Evolutionary conservation across 306 rosid genomes (phyloP).

Genomic region (Lathyrus aphaca): DNA sequence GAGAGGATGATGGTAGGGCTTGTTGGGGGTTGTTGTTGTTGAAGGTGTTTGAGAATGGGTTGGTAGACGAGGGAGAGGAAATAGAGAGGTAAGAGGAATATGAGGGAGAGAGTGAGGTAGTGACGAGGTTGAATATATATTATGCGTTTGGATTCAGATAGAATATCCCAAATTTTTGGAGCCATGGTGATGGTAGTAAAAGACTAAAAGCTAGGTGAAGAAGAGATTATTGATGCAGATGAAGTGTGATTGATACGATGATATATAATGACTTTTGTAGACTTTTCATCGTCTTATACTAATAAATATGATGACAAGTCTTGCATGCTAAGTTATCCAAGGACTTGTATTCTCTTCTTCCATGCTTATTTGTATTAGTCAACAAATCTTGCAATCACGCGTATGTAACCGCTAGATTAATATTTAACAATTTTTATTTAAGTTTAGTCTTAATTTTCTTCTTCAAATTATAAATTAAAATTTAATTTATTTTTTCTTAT

Average conservation of each 20-base stretch:
- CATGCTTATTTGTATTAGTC: too few species aligned
- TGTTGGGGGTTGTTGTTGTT: slow-evolving; percentile 20
- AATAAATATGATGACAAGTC: background rate
- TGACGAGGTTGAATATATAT: slow-evolving; percentile 59
- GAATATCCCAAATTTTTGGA: slow-evolving; percentile 30
- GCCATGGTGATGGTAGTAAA: background rate
- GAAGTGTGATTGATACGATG: background rate
- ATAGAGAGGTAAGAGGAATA: slow-evolving; percentile 68
- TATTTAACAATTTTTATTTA: too few species aligned
- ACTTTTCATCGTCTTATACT: background rate
- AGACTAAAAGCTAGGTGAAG: background rate
- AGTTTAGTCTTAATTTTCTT: too few species aligned
- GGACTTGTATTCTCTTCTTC: too few species aligned
- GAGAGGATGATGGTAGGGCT: background rate
- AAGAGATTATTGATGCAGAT: background rate
- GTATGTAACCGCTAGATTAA: too few species aligned
- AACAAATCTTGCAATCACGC: too few species aligned
- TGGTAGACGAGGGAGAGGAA: slow-evolving; percentile 48
- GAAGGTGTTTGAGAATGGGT: slow-evolving; percentile 4
- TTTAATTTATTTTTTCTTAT: too few species aligned
- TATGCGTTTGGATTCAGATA: slow-evolving; percentile 52
- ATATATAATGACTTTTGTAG: background rate
- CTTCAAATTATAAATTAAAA: too few species aligned
- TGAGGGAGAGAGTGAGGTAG: slow-evolving; percentile 55
- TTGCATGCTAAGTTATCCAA: too few species aligned